Conservation (phyloP, 2,329 filamentous ascomycete genomes). For the Podosphaera fusca region DNA sequence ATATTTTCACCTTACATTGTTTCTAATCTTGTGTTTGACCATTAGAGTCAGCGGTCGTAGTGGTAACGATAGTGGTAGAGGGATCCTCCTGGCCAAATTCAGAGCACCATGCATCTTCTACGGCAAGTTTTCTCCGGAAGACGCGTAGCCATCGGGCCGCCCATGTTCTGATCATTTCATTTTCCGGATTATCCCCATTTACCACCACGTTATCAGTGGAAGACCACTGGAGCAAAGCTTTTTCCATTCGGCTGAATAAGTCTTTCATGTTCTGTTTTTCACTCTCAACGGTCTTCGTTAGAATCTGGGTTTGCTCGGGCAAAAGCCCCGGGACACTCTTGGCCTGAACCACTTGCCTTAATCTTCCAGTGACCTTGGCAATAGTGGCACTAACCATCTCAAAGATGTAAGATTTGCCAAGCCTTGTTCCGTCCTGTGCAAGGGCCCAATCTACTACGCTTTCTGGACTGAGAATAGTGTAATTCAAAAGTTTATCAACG, state of each 20-base stretch:
- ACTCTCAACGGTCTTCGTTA: constrained; percentile 41
- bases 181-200: constrained; percentile 32
- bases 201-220: constrained; percentile 56
- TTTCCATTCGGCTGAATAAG: constrained; percentile 62
- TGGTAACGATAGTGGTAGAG: neutral
- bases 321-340: constrained; percentile 31
- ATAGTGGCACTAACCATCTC: constrained; percentile 81
- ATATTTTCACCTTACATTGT: too few relatives aligned
- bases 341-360: constrained; percentile 53
- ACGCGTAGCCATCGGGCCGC: constrained; percentile 68
- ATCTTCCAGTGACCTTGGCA: constrained; percentile 67
- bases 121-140: constrained; percentile 57
- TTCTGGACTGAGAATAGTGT: constrained; percentile 71
- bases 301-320: constrained; percentile 21
- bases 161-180: constrained; percentile 54
- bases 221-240: constrained; percentile 51
- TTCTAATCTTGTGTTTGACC: neutral
- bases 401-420: constrained; percentile 58
- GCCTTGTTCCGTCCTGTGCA: constrained; percentile 31
- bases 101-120: constrained; percentile 50
- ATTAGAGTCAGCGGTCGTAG: neutral
- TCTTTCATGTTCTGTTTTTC: constrained; percentile 56
- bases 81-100: constrained; percentile 16
- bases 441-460: constrained; percentile 83
- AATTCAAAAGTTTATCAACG: constrained; percentile 91